Evolutionary conservation across 2,329 filamentous ascomycete genomes (phyloP), one percentile per base, ranked within the genome.

Genomic region (Sphaerulina populicola): DNA sequence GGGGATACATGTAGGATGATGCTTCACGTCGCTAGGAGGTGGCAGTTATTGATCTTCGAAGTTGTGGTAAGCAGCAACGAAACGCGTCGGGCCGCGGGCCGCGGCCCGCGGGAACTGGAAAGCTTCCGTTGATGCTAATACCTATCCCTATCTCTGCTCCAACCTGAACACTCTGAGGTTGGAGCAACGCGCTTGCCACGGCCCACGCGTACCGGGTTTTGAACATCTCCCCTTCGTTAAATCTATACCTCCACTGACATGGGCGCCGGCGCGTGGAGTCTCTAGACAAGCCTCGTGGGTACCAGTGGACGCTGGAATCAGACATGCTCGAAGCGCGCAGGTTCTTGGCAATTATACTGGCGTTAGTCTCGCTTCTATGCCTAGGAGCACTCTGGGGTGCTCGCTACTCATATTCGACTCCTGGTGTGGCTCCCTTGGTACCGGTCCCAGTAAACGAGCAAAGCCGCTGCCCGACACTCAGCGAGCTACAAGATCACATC

Each of bases 11-110:
- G n/a, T n/a, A 9, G 21, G 33, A 10, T 43, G 49, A 18, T 55
- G 52, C 33, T 55, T 49, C 37, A 49, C 38, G 31, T 49, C 51
- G 27, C 51, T 52, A n/a, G n/a, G n/a, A n/a, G n/a, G n/a, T n/a
- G n/a, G n/a, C n/a, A n/a, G n/a, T n/a, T n/a, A n/a, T 18, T 18
- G 18, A 3, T 18, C 18, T 18, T 18, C 18, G 18, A 18, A 3
- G 18, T 18, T 18, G 18, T 18, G 18, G 18, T 18, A 18, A 18
- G 18, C 18, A 18, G 18, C 2, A 18, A 18, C 18, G 18, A 18
- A 18, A 18, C 18, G 18, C 18, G 2, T 18, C 18, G 18, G 18
- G 18, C 18, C 18, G 18, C 18, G 18, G 18, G 2, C 18, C 18
- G 18, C 18, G 18, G 18, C 18, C 18, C 18, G 18, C 18, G 18